Percentiles rank a stretch among this genome's conserved stretches.
Conservation (phyloP, 768 basidiomycete genomes). For the Sistotremastrum niveocremeum region DNA sequence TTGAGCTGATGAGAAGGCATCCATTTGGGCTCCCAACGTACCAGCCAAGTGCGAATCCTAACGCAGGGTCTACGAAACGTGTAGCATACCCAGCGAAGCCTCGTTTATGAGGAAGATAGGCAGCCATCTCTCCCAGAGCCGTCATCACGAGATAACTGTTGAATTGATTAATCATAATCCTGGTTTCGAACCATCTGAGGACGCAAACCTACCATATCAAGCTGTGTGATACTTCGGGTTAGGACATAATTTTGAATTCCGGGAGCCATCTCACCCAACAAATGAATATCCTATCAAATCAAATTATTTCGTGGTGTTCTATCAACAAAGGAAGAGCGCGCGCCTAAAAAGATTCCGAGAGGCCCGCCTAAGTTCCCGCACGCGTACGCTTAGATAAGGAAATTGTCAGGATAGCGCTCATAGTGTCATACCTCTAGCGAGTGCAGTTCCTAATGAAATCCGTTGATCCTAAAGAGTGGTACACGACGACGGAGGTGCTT, state of each 20-base stretch:
- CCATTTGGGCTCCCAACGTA: slow-evolving; percentile 34
- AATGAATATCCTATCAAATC: slow-evolving; percentile 26
- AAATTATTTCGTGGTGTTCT: slow-evolving; percentile 2
- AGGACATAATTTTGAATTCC: background rate
- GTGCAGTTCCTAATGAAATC: slow-evolving; percentile 38
- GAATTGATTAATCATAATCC: background rate
- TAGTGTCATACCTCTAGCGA: slow-evolving; percentile 27
- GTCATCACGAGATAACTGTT: slow-evolving; percentile 35
- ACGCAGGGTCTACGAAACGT: slow-evolving; percentile 53
- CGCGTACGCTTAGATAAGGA: background rate
- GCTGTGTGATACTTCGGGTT: background rate
- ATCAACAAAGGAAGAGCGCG: slow-evolving; percentile 1
- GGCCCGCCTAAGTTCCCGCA: slow-evolving; percentile 21
- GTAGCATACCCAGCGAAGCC: slow-evolving; percentile 45
- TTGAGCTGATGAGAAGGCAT: background rate
- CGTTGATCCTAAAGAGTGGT: background rate
- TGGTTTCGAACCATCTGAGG: background rate
- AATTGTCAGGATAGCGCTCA: background rate
- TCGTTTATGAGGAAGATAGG: slow-evolving; percentile 43
- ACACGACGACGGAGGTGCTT: slow-evolving; percentile 4
- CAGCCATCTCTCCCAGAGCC: slow-evolving; percentile 25
- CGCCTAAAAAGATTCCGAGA: slow-evolving; percentile 21
- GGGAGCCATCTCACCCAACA: slow-evolving; percentile 41
- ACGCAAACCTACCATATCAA: background rate
- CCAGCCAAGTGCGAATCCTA: slow-evolving; percentile 45